Conservation (phyloP, 2,329 filamentous ascomycete genomes). For the Plectosphaerella plurivora region DNA sequence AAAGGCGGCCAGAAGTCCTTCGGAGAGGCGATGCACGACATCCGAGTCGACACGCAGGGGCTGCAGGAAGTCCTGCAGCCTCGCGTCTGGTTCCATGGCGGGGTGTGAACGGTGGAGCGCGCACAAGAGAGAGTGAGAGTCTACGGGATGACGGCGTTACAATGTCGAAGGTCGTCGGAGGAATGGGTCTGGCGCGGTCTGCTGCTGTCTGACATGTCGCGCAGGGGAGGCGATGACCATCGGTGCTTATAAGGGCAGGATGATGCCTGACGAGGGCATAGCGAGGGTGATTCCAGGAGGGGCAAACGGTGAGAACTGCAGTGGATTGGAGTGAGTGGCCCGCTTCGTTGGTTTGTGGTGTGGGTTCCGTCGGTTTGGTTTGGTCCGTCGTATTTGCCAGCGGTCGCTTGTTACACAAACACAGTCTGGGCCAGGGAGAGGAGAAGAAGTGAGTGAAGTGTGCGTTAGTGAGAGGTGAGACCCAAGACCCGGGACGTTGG, state of each 20-base stretch:
- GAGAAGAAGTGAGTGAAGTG: background rate
- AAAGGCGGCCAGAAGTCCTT: constrained; percentile 43
- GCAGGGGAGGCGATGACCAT: no score
- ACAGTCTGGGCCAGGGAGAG: background rate
- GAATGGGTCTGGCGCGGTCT: background rate
- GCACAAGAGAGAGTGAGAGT: no score
- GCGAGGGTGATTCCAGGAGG: background rate
- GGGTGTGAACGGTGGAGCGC: background rate
- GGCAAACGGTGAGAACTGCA: background rate
- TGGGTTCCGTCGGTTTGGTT: no score
- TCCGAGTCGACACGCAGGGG: constrained; percentile 45
- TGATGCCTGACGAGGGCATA: background rate
- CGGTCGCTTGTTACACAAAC: background rate
- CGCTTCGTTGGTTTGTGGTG: no score
- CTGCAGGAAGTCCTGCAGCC: constrained; percentile 39
- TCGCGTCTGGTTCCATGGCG: background rate
- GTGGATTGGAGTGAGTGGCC: background rate
- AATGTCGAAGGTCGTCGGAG: background rate
- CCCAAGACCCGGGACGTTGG: no score
- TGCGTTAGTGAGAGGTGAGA: background rate
- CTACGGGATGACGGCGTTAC: no score
- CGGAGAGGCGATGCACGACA: constrained; percentile 41
- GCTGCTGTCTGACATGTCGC: background rate
- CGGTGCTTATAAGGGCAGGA: background rate
- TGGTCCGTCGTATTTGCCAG: no score